Percentiles rank a stretch among this genome's conserved stretches.
Conservation (phyloP, 495 filamentous ascomycete genomes). For the Aspergillus sparsus region DNA sequence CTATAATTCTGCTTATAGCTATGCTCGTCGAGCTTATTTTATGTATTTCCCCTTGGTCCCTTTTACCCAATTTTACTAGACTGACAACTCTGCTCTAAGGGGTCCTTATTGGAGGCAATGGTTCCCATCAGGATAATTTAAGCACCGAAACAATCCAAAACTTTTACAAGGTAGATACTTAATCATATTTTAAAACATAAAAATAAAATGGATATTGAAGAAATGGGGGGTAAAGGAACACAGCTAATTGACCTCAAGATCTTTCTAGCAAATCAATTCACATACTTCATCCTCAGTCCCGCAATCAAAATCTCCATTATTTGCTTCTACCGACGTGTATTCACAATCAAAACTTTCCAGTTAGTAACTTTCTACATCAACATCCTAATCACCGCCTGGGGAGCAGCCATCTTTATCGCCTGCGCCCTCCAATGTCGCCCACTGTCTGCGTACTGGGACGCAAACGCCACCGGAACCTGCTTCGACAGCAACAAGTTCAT, state of each 20-base stretch:
- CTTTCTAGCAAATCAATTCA: constrained; percentile 49
- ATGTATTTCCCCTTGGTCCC: constrained; percentile 30
- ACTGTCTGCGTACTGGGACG: constrained; percentile 44
- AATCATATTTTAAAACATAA: constrained; percentile 1
- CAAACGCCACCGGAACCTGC: constrained; percentile 36
- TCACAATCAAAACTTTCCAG: constrained; percentile 43
- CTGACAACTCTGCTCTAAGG: constrained; percentile 27
- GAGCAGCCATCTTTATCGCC: constrained; percentile 38
- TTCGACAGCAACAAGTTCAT: constrained; percentile 40
- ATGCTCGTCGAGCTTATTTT: constrained; percentile 42
- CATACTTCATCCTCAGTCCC: constrained; percentile 45
- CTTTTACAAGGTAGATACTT: constrained; percentile 36
- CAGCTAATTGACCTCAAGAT: constrained; percentile 29
- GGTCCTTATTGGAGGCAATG: constrained; percentile 43
- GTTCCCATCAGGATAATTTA: constrained; percentile 30
- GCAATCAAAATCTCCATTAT: constrained; percentile 48
- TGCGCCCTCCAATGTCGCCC: constrained; percentile 48
- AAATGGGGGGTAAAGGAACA: too few relatives aligned
- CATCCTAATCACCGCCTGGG: constrained; percentile 39
- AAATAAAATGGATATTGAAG: neutral
- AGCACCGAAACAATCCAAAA: constrained; percentile 31
- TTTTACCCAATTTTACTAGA: neutral
- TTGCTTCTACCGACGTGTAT: constrained; percentile 51
- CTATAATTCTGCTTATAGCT: constrained; percentile 34
- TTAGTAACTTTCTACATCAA: constrained; percentile 32